Base-by-base conservation (phyloP, 495 filamentous ascomycete species). In the Niebla homalea region DNA sequence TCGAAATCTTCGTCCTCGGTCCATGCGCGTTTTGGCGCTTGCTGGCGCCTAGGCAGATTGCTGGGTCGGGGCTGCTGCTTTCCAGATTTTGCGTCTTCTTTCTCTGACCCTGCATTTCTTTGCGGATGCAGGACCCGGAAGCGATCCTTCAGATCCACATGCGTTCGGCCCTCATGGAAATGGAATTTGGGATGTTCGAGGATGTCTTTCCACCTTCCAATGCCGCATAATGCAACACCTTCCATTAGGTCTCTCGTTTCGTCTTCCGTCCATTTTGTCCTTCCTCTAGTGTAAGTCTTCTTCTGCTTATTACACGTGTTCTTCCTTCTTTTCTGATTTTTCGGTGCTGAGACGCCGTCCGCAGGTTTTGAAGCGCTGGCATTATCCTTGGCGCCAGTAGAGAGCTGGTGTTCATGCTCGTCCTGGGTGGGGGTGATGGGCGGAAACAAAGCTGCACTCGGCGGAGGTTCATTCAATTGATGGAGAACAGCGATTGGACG, bases 181-280 rank as follows among this genome's bases (percentile, higher is more conserved):
- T 68, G 70, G 56, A 85, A 83, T 22, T 81, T 79, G 1, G 79
- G 67, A 51, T 88, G 80, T 11, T 83, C 73, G n/a, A 92, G 63
- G 15, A 95, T 93, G 39, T 78, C 77, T 36, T 83, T 92, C 89
- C 89, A 95, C 60, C 80, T 87, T 18, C 88, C 88, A 47, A 93
- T 81, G 0, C 88, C 88, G 62, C 88, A 85, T 51, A 80, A 83
- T 37, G 78, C 72, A 16, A 93, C 87, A 1, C 87, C 89, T 48
- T 79, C 71, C 23, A 93, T 63, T 11, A 95, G 67, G 47, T 83
- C 74, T 21, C 80, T 78, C 1, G 87, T 93, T 61, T 95, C 89
- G 57, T 88, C 79, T 45, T 92, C 82, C 0, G 81, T 81, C 88
- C 88, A 95, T 56, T 78, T 84, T 56, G 57, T 65, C 55, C 48